Evolutionary conservation across 2,329 filamentous ascomycete genomes (phyloP), one percentile per base, ranked within the genome.

Genomic region (Paradendryphiella salina): DNA sequence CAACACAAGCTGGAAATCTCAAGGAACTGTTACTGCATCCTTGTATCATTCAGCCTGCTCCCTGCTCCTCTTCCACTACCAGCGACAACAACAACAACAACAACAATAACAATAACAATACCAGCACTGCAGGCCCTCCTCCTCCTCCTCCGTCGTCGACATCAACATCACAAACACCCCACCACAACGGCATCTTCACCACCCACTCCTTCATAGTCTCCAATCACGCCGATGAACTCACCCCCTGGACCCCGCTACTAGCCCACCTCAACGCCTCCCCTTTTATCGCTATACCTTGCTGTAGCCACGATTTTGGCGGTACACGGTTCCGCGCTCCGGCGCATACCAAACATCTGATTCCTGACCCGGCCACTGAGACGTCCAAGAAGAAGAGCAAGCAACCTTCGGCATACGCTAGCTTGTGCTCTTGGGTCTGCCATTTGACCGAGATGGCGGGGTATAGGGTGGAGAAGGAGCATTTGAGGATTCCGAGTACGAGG

Each of bases 181-280:
- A 56, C 2, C 80, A 83, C 59, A 68, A 78, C 55, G 94, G 93
- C 29, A 66, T 79, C 8, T 96, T 97, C 65, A 79, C 84, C 0
- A 70, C 73, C 13, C 84, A 85, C 21, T 95, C 90, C 0, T 99
- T 99, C 73, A 90, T 99, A 64, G 88, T 99, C 57, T 96, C 91
- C 40, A 99, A 99, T 68, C 94, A 99, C 71, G 93, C 93, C 9
- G 94, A 99, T 69, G 92, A 99, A 75, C 81, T 99, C 11, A 99
- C 94, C 0, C 85, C 90, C 0, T 99, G 94, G 94, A 97, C 94
- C 0, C 94, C 94, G 0, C 81, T 97, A 14, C 82, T 99, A 33
- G 92, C 90, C 1, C 83, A 84, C 5, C 76, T 90, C 1, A 91
- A 87, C 0, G 76, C 82, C 2, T 88, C 87, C 9, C 88, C 91